A percentile compares a stretch with the other conserved stretches of the same genome.
Conservation (phyloP, 306 rosid genomes). For the Prunus fruticosa region DNA sequence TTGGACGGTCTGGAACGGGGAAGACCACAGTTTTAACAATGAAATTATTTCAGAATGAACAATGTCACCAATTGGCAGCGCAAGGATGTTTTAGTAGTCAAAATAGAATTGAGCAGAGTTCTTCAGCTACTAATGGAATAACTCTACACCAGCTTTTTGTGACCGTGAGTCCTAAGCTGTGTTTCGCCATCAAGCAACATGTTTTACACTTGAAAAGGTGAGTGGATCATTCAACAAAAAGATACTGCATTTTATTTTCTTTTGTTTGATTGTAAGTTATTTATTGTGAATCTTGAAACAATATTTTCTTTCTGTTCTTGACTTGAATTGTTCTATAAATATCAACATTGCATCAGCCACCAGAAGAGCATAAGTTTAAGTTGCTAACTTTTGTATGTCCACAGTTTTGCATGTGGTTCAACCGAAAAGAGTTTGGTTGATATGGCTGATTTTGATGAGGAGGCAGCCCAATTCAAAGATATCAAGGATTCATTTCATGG, state of each 20-base stretch:
- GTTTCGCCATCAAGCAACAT: constrained; percentile 64
- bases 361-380: background rate
- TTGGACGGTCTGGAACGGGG: constrained; percentile 88
- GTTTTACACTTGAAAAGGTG: constrained; percentile 69
- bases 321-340: background rate
- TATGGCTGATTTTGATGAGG: constrained; percentile 47
- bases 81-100: constrained; percentile 28
- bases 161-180: constrained; percentile 77
- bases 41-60: constrained; percentile 68
- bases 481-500: constrained; percentile 54
- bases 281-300: too few species aligned
- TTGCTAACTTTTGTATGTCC: background rate
- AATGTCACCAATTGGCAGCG: constrained; percentile 32
- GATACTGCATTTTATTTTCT: background rate
- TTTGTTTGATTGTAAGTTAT: too few species aligned
- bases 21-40: constrained; percentile 80
- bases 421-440: constrained; percentile 17
- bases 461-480: constrained; percentile 39
- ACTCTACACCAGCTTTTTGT: constrained; percentile 63
- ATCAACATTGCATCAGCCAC: background rate
- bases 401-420: constrained; percentile 47
- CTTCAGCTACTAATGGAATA: constrained; percentile 18
- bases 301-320: background rate
- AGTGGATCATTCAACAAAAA: background rate
- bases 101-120: constrained; percentile 8